Percentiles rank a stretch among this genome's conserved stretches.
Evolutionary conservation across 2,329 filamentous ascomycete genomes (phyloP).

Genomic region (Ceratocystis colombiana): DNA sequence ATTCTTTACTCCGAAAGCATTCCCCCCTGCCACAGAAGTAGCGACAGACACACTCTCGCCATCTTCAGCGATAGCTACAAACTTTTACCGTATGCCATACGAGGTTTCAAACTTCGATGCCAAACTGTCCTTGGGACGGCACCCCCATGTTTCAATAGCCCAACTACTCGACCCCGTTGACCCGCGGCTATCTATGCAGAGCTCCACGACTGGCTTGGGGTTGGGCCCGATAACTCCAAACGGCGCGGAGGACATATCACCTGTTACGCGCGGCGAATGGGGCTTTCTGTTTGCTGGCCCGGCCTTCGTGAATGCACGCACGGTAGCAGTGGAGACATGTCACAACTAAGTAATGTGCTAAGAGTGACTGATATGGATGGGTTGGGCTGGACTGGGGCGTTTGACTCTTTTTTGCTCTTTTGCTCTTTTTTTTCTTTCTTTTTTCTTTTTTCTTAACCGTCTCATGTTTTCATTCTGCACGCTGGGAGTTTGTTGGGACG

Average conservation of each 20-base stretch:
- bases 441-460: too few species aligned
- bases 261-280: slow-evolving; percentile 53
- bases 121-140: slow-evolving; percentile 11
- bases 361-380: neutral
- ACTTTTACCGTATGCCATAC: slow-evolving; percentile 24
- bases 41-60: slow-evolving; percentile 12
- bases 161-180: slow-evolving; percentile 21
- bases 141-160: slow-evolving; percentile 22
- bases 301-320: slow-evolving; percentile 35
- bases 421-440: neutral
- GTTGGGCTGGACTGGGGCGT: neutral
- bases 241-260: slow-evolving; percentile 52
- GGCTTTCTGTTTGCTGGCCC: slow-evolving; percentile 47
- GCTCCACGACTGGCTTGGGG: slow-evolving; percentile 20
- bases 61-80: slow-evolving; percentile 21
- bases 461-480: neutral
- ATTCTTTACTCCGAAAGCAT: neutral
- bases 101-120: neutral
- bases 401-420: neutral
- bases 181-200: slow-evolving; percentile 12
- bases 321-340: slow-evolving; percentile 44
- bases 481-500: slow-evolving; percentile 17
- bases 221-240: slow-evolving; percentile 48
- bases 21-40: neutral
- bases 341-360: slow-evolving; percentile 8